Base-by-base conservation (phyloP, 2,329 filamentous ascomycete genomes). In the Fusarium clavum region DNA sequence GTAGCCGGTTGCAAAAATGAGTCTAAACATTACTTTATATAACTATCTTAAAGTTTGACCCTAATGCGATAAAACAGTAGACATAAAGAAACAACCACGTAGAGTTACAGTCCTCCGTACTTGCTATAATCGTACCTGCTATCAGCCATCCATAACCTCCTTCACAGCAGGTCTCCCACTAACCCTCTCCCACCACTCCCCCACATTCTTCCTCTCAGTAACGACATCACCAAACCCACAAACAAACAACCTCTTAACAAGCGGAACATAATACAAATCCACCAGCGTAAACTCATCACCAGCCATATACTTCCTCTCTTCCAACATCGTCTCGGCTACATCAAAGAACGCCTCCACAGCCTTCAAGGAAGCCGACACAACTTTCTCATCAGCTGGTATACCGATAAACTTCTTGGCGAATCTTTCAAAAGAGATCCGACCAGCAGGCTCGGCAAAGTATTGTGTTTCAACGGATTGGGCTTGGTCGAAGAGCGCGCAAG, bases 341-440 rank as follows among this genome's bases (percentile, higher is more conserved):
- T 58, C 38, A 2, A 58, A 54, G 8, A 43, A 58, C 2, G 18
- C 29, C 11, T 54, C 38, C 9, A 54, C 22, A 4, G 56, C 24
- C 2, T 55, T 44, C 1, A 54, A 4, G 0, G 47, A 22, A n/a
- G 54, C n/a, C 3, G n/a, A 3, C 0, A 54, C 48, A 11, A 38
- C 27, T 0, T 41, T 29, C 1, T 58, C 56, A 4, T 54, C 27
- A 2, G 47, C 18, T 7, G 48, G 56, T 9, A 58, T 3, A 1
- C 48, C 56, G 0, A 54, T 43, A 1, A 58, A 55, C 2, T 34
- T 44, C 11, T 58, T 58, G 8, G 27, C 56, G 14, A 54, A 58
- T 1, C 16, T 58, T 6, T 58, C 56, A 4, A 54, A 58, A 0
- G 18, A 22, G 2, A 58, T 45, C 0, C 22, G 22, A 2, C 48